Base-by-base conservation (phyloP, 768 basidiomycete species). In the Rubroboletus satanas region DNA sequence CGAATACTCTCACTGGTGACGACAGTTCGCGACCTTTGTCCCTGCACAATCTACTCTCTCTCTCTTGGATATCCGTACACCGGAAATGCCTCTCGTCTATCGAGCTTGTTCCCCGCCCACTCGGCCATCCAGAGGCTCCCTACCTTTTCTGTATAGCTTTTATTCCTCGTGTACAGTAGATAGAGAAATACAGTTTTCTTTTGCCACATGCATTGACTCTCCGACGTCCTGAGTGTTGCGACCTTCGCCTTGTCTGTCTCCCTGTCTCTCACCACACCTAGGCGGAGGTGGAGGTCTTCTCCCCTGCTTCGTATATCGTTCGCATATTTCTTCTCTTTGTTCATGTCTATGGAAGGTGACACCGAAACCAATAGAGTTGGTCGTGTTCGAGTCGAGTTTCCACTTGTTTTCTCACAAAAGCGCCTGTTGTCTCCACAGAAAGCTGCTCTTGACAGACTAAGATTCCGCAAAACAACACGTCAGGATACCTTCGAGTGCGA, bases 201-300 rank as follows among this genome's bases (percentile, higher is more conserved):
- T 71, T 70, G 73, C 71, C 72, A 75, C 71, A 72, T 68, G 68
- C 74, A 71, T 80, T 80, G 77, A 80, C 78, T 80, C 79, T 80
- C 79, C 79, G 79, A 79, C 79, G 64, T 66, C 70, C 59, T 62
- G 61, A 69, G 59, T 60, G 65, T 63, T 67, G 62, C 64, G 62
- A 71, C 70, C 70, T 68, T 72, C 61, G 64, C 67, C 64, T 59
- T 46, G 36, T 62, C 51, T 45, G 56, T 54, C 49, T 59, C 44
- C 59, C 52, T 55, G 45, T 54, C 56, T 54, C 50, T 56, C 59
- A 69, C 64, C 63, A 59, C 60, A 61, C 55, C 23, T 49, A 46
- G 49, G 59, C 46, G 61, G 52, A 57, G 48, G 55, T 59, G 47
- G 52, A 55, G 47, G 49, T 54, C 46, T 28, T 48, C 14, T 18